Evolutionary conservation across 495 filamentous ascomycete species (phyloP), one percentile per base, ranked within the genome.

Genomic region (Rostrohypoxylon terebratum): DNA sequence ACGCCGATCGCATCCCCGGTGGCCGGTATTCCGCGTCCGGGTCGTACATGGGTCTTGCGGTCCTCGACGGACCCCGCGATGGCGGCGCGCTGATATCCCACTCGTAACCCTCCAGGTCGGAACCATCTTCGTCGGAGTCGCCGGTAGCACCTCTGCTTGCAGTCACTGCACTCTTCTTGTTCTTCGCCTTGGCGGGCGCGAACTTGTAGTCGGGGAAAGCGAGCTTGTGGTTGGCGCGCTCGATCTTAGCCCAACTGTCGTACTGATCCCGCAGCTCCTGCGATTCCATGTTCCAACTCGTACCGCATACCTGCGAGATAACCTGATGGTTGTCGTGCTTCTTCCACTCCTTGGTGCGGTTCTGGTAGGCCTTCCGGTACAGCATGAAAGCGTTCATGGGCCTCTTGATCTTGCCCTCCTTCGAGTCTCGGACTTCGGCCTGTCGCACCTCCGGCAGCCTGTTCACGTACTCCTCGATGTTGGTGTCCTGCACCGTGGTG

Each of bases 311-410:
- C 20, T 88, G 88, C 2, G 96, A 98, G 63, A 99, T 93, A 18
- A 96, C 85, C 77, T 99, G 96, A 75, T 98, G 95, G 81, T 98
- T 98, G 80, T 94, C 95, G 75, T 97, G 91, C 8, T 87, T 82
- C 68, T 92, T 92, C 87, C 90, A 93, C 44, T 87, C 80, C 79
- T 98, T 98, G 62, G 91, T 91, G 4, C 94, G 87, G 44, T 95
- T 93, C 23, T 95, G 91, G 75, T 92, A 98, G 4, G 95, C 93
- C 54, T 94, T 97, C 8, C 96, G 91, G 78, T 99, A 99, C 25
- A 99, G 86, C 93, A 99, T 98, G 85, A 98, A 99, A 1, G 94
- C 94, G 77, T 99, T 99, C 92, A 98, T 98, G 0, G 96, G 96
- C 36, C 96, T 85, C 69, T 94, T 93, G 63, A 99, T 86, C 73